Evolutionary conservation across 78 protist genomes (phyloP).

Genomic region (Speleostelium caveatum): DNA sequence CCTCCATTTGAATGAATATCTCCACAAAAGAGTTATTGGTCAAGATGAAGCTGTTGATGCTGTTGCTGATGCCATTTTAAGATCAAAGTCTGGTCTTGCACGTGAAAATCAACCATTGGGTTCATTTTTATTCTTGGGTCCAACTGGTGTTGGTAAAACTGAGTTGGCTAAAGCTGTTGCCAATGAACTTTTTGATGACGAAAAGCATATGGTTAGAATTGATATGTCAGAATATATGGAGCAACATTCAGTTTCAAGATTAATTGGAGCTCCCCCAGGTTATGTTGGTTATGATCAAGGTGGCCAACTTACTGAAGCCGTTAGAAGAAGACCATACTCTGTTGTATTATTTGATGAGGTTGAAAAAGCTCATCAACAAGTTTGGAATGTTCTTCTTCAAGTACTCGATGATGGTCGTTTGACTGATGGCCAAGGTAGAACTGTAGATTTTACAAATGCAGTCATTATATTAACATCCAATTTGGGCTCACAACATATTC

Average conservation of each 20-base stretch:
- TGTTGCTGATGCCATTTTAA: slow-evolving; percentile 95
- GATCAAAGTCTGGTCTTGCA: slow-evolving; percentile 96
- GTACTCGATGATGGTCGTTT: slow-evolving; percentile 99
- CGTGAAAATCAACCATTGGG: slow-evolving; percentile 93
- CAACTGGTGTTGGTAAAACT: slow-evolving; percentile 94
- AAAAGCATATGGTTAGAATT: slow-evolving; percentile 93
- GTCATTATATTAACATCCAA: slow-evolving; percentile 97
- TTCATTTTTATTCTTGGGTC: slow-evolving; percentile 96
- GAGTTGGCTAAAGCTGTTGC: slow-evolving; percentile 98
- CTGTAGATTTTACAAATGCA: slow-evolving; percentile 95
- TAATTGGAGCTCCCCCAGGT: slow-evolving; percentile 99
- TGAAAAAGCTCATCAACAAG: slow-evolving; percentile 93
- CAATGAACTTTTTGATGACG: slow-evolving; percentile 95
- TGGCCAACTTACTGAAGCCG: slow-evolving; percentile 99
- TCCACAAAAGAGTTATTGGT: slow-evolving; percentile 96
- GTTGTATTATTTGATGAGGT: slow-evolving; percentile 99
- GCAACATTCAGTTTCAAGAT: slow-evolving; percentile 92
- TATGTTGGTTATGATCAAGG: slow-evolving; percentile 99
- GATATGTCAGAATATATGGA: slow-evolving; percentile 99
- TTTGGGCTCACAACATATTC: slow-evolving; percentile 90
- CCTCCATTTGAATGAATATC: slow-evolving; percentile 83
- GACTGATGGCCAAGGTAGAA: slow-evolving; percentile 97
- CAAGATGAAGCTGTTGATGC: slow-evolving; percentile 97
- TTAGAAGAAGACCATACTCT: slow-evolving; percentile 96
- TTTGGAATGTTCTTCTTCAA: slow-evolving; percentile 96